Evolutionary conservation across 2,329 filamentous ascomycete genomes (phyloP).

Genomic region (Pestalotiopsis sp.): DNA sequence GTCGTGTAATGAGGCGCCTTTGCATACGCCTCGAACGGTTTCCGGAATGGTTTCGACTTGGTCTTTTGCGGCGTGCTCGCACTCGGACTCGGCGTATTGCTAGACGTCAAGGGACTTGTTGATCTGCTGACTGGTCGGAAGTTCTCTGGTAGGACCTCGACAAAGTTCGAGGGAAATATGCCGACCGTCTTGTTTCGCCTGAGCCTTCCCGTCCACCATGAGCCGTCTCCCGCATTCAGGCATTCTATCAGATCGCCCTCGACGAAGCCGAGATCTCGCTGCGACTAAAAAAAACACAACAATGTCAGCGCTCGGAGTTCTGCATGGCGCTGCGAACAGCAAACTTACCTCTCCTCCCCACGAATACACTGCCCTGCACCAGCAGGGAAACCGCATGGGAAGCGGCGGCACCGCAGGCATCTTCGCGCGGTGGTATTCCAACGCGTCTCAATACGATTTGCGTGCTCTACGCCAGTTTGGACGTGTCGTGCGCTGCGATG

Average conservation of each 20-base stretch:
- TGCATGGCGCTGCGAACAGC: slow-evolving; percentile 5
- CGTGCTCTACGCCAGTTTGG: slow-evolving; percentile 1
- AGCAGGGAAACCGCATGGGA: slow-evolving; percentile 82
- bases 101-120: slow-evolving; percentile 59
- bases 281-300: slow-evolving; percentile 56
- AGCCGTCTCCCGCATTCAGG: slow-evolving; percentile 93
- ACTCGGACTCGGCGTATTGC: slow-evolving; percentile 54
- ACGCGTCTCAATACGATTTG: not conserved
- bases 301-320: not conserved
- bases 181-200: slow-evolving; percentile 88
- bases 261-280: slow-evolving; percentile 93
- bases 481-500: not conserved
- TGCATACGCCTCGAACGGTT: slow-evolving; percentile 67
- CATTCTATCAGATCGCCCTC: slow-evolving; percentile 98
- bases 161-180: slow-evolving; percentile 96
- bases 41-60: slow-evolving; percentile 63
- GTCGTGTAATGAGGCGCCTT: slow-evolving; percentile 67
- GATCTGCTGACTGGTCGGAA: slow-evolving; percentile 74
- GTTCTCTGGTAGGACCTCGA: slow-evolving; percentile 80
- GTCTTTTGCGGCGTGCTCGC: slow-evolving; percentile 54
- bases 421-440: slow-evolving; percentile 39
- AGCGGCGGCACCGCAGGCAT: slow-evolving; percentile 58
- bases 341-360: slow-evolving; percentile 78
- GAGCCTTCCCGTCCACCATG: slow-evolving; percentile 96
- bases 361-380: slow-evolving; percentile 88